These are phyloP conservation scores for Nannizziopsis barbatae DNA, from an alignment of 2,329 filamentous ascomycete genomes.

Conservation along the genomic window DNA sequence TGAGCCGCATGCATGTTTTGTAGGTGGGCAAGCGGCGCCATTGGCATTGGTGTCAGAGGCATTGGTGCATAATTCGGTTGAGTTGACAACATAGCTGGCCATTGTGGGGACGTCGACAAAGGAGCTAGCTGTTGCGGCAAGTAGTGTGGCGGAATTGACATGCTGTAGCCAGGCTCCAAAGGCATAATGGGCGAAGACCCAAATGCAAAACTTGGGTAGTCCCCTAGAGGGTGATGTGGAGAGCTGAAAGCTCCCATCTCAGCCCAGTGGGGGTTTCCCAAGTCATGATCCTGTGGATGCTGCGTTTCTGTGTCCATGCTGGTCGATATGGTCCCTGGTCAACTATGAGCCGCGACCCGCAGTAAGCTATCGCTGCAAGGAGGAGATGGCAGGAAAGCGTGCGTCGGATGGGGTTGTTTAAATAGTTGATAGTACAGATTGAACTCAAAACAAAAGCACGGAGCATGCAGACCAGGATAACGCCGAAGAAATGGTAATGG, in stretches of 20 bases:
- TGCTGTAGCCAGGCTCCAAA: constrained; percentile 44
- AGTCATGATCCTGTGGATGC: constrained; percentile 35
- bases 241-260: constrained; percentile 41
- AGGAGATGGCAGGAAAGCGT: too few species aligned
- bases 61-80: constrained; percentile 54
- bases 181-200: constrained; percentile 51
- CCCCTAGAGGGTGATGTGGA: constrained; percentile 59
- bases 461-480: neutral
- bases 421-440: too few species aligned
- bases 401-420: too few species aligned
- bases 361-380: neutral
- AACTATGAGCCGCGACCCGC: neutral
- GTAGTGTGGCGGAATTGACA: constrained; percentile 48
- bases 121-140: constrained; percentile 51
- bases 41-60: constrained; percentile 44
- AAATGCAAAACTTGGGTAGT: constrained; percentile 56
- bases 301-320: constrained; percentile 37
- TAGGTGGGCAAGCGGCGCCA: constrained; percentile 41
- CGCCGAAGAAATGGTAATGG: neutral
- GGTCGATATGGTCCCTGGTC: neutral
- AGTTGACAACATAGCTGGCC: constrained; percentile 74
- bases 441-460: neutral
- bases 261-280: constrained; percentile 36
- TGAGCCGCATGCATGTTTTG: constrained; percentile 40
- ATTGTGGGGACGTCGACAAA: constrained; percentile 60